Evolutionary conservation across 1,284 basidiomycete species (phyloP), one percentile per base, ranked within the genome.

Genomic region (Ustilago lituana): DNA sequence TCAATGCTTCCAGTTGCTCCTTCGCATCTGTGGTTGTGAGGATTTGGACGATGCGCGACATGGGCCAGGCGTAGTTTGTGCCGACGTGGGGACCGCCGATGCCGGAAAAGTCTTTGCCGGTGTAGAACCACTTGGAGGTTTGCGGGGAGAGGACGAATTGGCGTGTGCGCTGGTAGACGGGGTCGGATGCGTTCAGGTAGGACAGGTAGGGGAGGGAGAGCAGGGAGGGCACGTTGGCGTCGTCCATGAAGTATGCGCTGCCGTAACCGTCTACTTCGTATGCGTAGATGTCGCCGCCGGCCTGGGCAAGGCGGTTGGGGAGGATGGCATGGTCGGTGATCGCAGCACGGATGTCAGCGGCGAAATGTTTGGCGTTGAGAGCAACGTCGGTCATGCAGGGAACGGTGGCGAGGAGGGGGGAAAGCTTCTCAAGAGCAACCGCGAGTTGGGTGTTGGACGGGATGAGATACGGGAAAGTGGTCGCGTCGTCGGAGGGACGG

Each of bases 251-350:
- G 45, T 62, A 60, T n/a, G 17, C 20, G 9, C 50, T 55, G 19
- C 74, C 76, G 27, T 62, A 78, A 5, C 77, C 77, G 54, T 79
- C 77, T 26, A 78, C 60, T 46, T 79, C 77, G 43, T 70, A 79
- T 0, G 77, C 76, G 22, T 66, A 78, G 19, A 79, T 66, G 10
- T 53, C 40, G 7, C 65, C 65, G 7, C 41, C 51, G 2, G 8
- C 24, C 4, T 35, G 29, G 19, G 61, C 24, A 14, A 55, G 44
- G 4, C 40, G 51, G 38, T 60, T 59, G 32, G 55, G 50, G 4
- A 45, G 40, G 8, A 74, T 44, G 7, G 70, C 73, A 23, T 56
- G 43, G 5, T 53, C 22, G 20, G 39, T 27, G 24, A 74, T 74
- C 0, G 68, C 63, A 1, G 26, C 12, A 0, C 66, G 38, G 22